Base-by-base conservation (phyloP, 805 yeast genomes). In the Yamadazyma olivae region DNA sequence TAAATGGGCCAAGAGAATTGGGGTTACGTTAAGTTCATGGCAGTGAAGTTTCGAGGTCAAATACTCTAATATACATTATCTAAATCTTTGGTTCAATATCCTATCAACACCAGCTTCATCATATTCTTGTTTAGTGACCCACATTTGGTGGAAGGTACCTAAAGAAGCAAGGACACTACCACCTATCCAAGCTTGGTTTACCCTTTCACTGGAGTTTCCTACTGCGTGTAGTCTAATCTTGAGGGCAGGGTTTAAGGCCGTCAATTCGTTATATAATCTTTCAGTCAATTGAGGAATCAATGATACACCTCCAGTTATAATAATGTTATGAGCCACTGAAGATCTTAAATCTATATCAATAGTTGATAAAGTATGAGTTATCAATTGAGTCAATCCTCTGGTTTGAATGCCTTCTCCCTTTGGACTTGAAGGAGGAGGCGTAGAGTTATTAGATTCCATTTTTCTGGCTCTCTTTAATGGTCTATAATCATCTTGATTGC, bases 71-170 rank as follows among this genome's bases (percentile, higher is more conserved):
- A n/a, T n/a, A 15, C 30, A 19, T 15, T 35, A 89, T 62, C 95
- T 81, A 61, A 89, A 89, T 62, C 96, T 74, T 58, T 83, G 91
- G 38, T 77, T 76, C 39, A 87, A 72, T 38, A 90, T 70, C 56
- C 88, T 77, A 38, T 86, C 93, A 9, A 80, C 79, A 5, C 97
- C 97, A 17, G 80, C 87, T 58, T 90, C 96, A 43, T 86, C 88
- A 50, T 82, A 85, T 59, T 90, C 97, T 46, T 76, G 77, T 52
- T 79, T 81, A 27, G 90, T 83, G 2, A 90, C 95, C 96, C 96
- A 90, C 63, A 85, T 66, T 59, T 90, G 97, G 58, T 90, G 97
- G 71, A 90, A 90, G 2, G 96, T 86, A 22, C 97, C 97, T 49
- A 90, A 70, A 35, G 93, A 81, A 5, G 95, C 79, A 38, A 90